These are phyloP conservation scores for Brassica rapa DNA, from an alignment of 345 rosid genomes.

Conservation along the genomic window DNA sequence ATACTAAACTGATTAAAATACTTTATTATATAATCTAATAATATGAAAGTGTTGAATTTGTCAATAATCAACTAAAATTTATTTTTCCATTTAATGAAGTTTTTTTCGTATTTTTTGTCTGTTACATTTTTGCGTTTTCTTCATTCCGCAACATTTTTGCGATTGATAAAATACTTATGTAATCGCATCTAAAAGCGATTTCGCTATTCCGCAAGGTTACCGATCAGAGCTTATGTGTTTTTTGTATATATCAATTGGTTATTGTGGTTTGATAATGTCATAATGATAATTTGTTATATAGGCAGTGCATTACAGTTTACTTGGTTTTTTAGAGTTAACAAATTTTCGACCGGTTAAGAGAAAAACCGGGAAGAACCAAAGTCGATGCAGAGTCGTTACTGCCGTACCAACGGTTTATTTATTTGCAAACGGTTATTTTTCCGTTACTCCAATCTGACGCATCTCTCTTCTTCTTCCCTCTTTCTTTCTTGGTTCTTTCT, in stretches of 20 bases:
- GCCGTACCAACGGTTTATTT: neutral
- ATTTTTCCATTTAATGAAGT: too few relatives aligned
- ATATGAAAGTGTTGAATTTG: too few relatives aligned
- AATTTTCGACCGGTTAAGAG: neutral
- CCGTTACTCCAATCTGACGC: neutral
- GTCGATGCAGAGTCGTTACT: neutral
- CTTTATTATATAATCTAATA: too few relatives aligned
- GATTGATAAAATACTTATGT: too few relatives aligned
- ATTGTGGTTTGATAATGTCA: conserved; percentile 9
- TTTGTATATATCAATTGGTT: conserved; percentile 12
- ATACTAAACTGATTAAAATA: too few relatives aligned
- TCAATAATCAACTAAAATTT: too few relatives aligned
- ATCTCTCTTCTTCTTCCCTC: neutral
- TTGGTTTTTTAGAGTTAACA: conserved; percentile 5
- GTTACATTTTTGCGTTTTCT: neutral
- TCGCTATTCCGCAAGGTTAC: too few relatives aligned
- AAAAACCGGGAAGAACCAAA: neutral
- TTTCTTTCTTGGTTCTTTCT: neutral
- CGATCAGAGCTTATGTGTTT: too few relatives aligned
- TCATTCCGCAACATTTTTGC: too few relatives aligned
- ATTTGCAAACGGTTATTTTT: neutral
- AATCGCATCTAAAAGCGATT: too few relatives aligned
- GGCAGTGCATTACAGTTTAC: neutral
- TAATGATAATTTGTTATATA: conserved; percentile 10
- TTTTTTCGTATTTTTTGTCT: too few relatives aligned